Percentiles rank a stretch among this genome's conserved stretches.
These are phyloP conservation scores for Citrus trifoliata DNA, from an alignment of 345 rosid genomes.

Conservation along the genomic window DNA sequence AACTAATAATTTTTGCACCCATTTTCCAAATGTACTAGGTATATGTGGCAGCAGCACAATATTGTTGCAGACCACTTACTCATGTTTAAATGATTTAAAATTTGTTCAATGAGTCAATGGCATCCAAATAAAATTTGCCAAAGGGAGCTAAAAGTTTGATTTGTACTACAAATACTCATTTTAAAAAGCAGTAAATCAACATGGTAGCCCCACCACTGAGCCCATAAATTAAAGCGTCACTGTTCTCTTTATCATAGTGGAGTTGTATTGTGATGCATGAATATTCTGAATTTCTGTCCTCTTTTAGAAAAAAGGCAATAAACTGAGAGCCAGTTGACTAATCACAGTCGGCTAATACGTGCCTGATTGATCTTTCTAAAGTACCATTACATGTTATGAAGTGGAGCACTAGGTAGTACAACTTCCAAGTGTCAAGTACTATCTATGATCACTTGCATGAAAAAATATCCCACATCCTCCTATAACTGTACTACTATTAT, in stretches of 20 bases:
- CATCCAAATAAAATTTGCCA: not conserved
- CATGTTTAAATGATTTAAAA: no score
- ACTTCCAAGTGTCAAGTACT: not conserved
- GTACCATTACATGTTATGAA: not conserved
- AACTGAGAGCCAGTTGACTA: not conserved
- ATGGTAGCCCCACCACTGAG: not conserved
- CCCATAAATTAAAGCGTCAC: not conserved
- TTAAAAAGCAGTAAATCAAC: not conserved
- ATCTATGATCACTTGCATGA: not conserved
- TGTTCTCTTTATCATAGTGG: not conserved
- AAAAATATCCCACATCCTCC: not conserved
- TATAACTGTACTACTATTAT: not conserved
- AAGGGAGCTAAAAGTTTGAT: not conserved
- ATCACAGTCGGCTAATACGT: not conserved
- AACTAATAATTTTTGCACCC: no score
- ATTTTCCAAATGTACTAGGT: no score
- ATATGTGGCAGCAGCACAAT: no score
- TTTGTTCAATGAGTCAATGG: not conserved
- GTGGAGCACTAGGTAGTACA: not conserved
- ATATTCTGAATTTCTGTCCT: not conserved
- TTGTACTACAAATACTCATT: slow-evolving; percentile 1
- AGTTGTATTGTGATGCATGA: not conserved
- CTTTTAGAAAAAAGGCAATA: not conserved
- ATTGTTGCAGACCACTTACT: no score
- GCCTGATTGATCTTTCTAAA: not conserved